A percentile compares a stretch with the other conserved stretches of the same genome.
phyloP scores from a whole-genome alignment of 495 filamentous ascomycete genomes.

The Xanthoparmelia taractica region DNA sequence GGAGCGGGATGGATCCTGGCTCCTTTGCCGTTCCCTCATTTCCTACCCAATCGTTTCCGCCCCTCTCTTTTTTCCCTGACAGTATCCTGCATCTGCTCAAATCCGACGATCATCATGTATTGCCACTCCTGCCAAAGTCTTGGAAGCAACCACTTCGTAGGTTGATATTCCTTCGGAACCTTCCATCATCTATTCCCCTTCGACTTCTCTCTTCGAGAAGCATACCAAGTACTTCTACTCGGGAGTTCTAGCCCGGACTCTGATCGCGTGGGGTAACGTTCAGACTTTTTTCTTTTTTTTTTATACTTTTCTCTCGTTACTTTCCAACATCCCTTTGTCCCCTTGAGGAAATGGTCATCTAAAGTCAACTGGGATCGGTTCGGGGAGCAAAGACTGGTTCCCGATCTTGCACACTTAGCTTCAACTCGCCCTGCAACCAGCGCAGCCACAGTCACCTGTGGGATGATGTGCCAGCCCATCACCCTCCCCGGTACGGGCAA shows the following conservation, averaged over 20 bases:
- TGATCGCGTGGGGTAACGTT: background rate
- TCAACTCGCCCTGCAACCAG: background rate
- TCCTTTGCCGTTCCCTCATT: background rate
- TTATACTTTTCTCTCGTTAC: too few species aligned
- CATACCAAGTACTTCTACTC: too few species aligned
- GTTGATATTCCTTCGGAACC: too few species aligned
- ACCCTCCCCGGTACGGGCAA: background rate
- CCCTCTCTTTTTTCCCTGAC: background rate
- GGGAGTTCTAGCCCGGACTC: background rate
- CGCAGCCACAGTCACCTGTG: conserved; percentile 13
- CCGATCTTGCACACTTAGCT: background rate
- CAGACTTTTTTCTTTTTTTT: background rate
- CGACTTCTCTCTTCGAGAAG: background rate
- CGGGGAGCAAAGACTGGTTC: conserved; percentile 9
- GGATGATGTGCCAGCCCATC: background rate
- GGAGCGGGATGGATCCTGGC: conserved; percentile 5
- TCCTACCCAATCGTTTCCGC: background rate
- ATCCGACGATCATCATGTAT: background rate
- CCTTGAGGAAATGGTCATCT: background rate
- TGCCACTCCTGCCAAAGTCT: too few species aligned
- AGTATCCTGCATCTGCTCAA: background rate
- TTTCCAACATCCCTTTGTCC: background rate
- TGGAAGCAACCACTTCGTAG: too few species aligned
- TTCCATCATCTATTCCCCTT: too few species aligned
- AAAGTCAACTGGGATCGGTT: background rate